Conservation (phyloP, 169 alveolate species). For the Plasmodium gonderi region DNA sequence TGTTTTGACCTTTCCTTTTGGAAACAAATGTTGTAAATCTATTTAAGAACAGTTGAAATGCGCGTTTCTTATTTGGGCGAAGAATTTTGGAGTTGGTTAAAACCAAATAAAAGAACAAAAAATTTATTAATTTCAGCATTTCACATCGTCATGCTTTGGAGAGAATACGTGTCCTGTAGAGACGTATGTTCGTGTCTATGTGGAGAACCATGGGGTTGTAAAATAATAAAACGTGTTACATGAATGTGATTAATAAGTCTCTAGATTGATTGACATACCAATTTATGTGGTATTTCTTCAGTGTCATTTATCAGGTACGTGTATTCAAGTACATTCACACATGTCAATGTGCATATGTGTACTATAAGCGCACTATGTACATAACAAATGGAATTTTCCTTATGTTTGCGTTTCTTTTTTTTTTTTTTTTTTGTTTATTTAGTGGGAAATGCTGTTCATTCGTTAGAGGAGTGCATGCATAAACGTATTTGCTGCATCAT, state of each 20-base stretch:
- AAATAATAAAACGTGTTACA: background rate
- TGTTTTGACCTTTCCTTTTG: constrained; percentile 5
- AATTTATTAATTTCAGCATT: constrained; percentile 56
- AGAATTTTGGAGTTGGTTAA: background rate
- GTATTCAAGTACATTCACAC: background rate
- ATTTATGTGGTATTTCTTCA: background rate
- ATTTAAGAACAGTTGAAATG: constrained; percentile 12
- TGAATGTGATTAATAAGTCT: background rate
- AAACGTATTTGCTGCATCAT: no score
- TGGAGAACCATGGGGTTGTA: background rate
- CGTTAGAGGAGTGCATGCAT: background rate
- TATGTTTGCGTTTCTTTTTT: background rate
- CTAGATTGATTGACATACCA: background rate
- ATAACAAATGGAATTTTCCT: background rate
- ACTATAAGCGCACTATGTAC: no score
- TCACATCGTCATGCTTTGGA: constrained; percentile 36
- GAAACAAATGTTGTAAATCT: background rate
- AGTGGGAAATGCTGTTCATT: background rate
- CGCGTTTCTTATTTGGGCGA: background rate
- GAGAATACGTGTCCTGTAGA: background rate
- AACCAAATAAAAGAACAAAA: constrained; percentile 6
- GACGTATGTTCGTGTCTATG: background rate
- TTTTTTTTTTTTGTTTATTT: no score
- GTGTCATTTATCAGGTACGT: background rate
- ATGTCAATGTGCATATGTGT: background rate